Evolutionary conservation across 805 yeast species (phyloP), one percentile per base, ranked within the genome.

Genomic region (Limtongozyma cylindracea): DNA sequence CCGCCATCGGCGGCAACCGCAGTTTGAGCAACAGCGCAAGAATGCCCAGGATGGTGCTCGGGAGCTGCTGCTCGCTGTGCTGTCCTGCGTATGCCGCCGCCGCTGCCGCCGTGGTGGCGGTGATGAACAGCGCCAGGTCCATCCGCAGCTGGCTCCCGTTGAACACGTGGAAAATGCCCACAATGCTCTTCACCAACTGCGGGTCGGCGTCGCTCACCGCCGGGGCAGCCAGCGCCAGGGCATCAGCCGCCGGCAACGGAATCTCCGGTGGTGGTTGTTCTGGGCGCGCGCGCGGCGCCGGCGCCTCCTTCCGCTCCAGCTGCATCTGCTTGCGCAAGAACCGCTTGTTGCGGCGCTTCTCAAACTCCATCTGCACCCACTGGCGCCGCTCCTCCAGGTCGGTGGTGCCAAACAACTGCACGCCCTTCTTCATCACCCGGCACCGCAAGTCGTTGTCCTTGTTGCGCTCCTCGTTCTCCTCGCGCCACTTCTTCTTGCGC

Each of bases 361-460:
- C 59, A 37, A 73, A 77, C 38, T 78, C 92, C 3, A 51, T 49
- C 17, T 66, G 70, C 17, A 76, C 56, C 95, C 95, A 84, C 19
- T 55, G 48, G 19, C 42, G 39, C 24, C 51, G 53, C 29, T 62
- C 59, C 20, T 56, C 63, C 7, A 47, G 53, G 8, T 69, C 44
- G 5, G 62, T 65, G 1, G 44, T 57, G 1, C 92, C 88, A 45
- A 63, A 80, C 31, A 70, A 44, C 11, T 43, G 45, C 18, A 47
- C 50, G 0, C 95, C 94, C 19, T 88, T 52, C 30, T 69, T 70
- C 29, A 61, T 56, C 11, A 84, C 68, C 24, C 96, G 52, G 0
- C 74, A 63, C 23, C 91, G 55, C 24, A 84, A 49, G 37, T 84
- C 96, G 34, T 77, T 71, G 39, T 80, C 93, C 46, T 76, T 70